Conservation (phyloP, 2,329 filamentous ascomycete species). For the Nemania sp. region DNA sequence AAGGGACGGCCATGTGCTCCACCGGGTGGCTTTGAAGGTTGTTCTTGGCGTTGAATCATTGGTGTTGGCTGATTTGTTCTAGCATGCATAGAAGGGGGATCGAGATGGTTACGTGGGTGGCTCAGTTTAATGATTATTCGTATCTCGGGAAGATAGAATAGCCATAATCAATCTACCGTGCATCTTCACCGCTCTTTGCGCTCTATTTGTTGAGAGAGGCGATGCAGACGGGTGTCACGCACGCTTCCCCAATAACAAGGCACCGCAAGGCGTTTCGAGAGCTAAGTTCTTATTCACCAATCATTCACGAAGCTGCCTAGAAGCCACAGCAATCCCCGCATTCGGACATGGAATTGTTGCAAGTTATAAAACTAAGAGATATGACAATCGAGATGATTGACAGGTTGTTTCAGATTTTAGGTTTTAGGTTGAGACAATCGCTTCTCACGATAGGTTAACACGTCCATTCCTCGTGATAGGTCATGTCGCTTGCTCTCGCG, state of each 20-base stretch:
- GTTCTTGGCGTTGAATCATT: not conserved
- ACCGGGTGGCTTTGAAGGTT: not conserved
- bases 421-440: too few species aligned
- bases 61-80: not conserved
- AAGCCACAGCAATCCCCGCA: not conserved
- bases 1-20: not conserved
- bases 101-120: not conserved
- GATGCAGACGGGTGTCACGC: too few species aligned
- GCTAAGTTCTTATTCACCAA: not conserved
- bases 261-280: too few species aligned
- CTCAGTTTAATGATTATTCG: constrained; percentile 1
- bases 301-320: not conserved
- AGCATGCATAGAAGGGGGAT: not conserved
- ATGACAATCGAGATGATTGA: not conserved
- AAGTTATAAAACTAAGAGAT: not conserved
- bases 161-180: constrained; percentile 24
- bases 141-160: constrained; percentile 30
- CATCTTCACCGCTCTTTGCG: not conserved
- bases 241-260: too few species aligned
- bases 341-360: not conserved
- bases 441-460: not conserved
- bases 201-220: too few species aligned
- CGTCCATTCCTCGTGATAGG: not conserved
- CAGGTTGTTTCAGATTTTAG: too few species aligned
- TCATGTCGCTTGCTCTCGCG: constrained; percentile 15